Base-by-base conservation (phyloP, 106 monocot genomes). In the Apostasia ramifera region DNA sequence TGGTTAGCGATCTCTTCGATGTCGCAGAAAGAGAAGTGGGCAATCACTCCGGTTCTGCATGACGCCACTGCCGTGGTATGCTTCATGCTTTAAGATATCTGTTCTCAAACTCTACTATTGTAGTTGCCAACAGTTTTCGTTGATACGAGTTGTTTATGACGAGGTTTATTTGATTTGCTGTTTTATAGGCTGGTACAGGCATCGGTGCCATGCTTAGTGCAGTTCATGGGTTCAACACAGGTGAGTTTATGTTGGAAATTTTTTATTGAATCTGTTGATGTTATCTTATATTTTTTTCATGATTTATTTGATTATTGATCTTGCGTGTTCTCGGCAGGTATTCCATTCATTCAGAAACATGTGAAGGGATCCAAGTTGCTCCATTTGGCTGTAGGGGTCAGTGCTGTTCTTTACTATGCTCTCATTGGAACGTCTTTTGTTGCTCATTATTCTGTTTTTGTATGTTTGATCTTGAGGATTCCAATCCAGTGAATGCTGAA, bases 181-280 rank as follows among this genome's bases (percentile, higher is more conserved):
- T 74, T 62, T 39, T 10, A n/a, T 81, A 92, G 95, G 88, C 86
- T 76, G 95, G 95, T 64, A 70, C 84, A n/a, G 91, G 86, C 56
- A 73, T 74, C 65, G 86, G 91, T 15, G 95, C 69, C 10, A 76
- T 89, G 91, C 84, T 95, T 40, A 76, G 88, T 59, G 75, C 85
- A 1, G 83, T 89, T 8, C 80, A 91, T 73, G 91, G 84, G 4
- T 84, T 95, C 52, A 95, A 95, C 76, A 86, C 76, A 61, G 95
- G 95, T 84, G 64, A 5, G 6, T 14, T 10, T 38, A 13, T 67
- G 11, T 3, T 57, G 47, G 0, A 49, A 11, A 6, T 52, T 71
- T 61, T 50, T 61, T 50, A 4, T 58, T 58, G 40, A 71, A 60
- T 44, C 4, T 48, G 3, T 71, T 45, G 8, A 3, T n/a, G 13